Percentiles rank a stretch among this genome's conserved stretches.
Conservation (phyloP, 2,329 filamentous ascomycete species). For the Claviceps sorghi region DNA sequence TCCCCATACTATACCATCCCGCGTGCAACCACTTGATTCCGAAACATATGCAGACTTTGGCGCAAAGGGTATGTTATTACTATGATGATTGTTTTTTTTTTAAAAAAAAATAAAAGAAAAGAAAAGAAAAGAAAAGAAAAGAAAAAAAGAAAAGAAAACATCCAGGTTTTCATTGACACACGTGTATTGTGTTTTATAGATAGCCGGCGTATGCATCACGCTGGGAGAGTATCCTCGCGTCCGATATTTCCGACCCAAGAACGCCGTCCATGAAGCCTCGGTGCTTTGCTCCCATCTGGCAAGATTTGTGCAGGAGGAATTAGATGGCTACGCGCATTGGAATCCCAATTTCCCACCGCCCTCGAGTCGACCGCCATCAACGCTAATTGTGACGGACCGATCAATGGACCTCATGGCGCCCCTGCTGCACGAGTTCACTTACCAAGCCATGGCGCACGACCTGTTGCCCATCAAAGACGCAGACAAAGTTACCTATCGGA, state of each 20-base stretch:
- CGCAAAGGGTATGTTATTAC: slow-evolving; percentile 58
- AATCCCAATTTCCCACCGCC: slow-evolving; percentile 65
- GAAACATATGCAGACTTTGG: slow-evolving; percentile 67
- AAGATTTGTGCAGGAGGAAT: slow-evolving; percentile 77
- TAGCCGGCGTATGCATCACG: slow-evolving; percentile 60
- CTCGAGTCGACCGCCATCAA: slow-evolving; percentile 62
- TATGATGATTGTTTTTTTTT: too few relatives aligned
- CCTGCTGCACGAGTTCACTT: slow-evolving; percentile 89
- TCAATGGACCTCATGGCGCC: slow-evolving; percentile 87
- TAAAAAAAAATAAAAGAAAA: not conserved
- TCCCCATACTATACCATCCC: slow-evolving; percentile 82
- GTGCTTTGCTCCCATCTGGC: slow-evolving; percentile 81
- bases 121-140: not conserved
- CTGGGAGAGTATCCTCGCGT: slow-evolving; percentile 91
- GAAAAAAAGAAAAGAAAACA: not conserved
- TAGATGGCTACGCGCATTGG: slow-evolving; percentile 77
- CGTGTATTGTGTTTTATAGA: slow-evolving; percentile 11
- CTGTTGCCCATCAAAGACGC: slow-evolving; percentile 75
- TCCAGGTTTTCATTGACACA: not conserved
- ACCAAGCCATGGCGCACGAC: slow-evolving; percentile 96
- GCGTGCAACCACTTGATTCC: slow-evolving; percentile 73
- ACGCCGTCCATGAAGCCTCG: slow-evolving; percentile 68
- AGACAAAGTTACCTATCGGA: slow-evolving; percentile 77
- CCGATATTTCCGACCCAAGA: slow-evolving; percentile 69
- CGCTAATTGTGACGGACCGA: slow-evolving; percentile 76